Base-by-base conservation (phyloP, 2,329 filamentous ascomycete species). In the Hypomyces rosellus region DNA sequence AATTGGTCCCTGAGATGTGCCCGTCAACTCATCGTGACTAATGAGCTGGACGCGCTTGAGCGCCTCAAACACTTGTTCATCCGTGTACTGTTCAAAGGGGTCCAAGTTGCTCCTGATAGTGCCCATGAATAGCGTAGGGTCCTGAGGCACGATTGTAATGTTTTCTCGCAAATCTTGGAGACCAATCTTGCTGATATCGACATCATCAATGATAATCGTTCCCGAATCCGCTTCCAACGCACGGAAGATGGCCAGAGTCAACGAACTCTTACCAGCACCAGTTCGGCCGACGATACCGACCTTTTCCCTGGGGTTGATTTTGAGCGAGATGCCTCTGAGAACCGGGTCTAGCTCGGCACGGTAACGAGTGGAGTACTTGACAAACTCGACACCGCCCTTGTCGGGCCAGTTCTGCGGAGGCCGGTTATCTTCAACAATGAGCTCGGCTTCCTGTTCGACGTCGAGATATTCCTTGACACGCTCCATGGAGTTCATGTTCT, bases 401-500 rank as follows among this genome's bases (percentile, higher is more conserved):
- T 81, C 85, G 8, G 93, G 93, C 93, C 93, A 99, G 63, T 88
- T 84, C 4, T 77, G 69, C 0, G 86, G 77, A 6, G 93, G 93
- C 25, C 89, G 80, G 56, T 82, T 88, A 52, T 92, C 83, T 49
- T 89, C 83, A 38, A 95, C 80, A 38, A 95, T 74, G 1, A 88
- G 77, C 1, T 80, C 75, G 1, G 93, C 91, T 70, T 99, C 93
- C 66, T 96, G 92, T 60, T 97, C 92, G 1, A 99, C 88, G 41
- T 97, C 89, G 34, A 97, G 80, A 64, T 97, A 99, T 66, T 99
- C 93, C 73, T 96, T 95, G 64, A 99, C 86, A 63, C 93, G 88
- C 71, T 99, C 93, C 45, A 97, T 91, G 3, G 92, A 92, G 70
- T 99, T 99, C 93, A 99, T 97, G 70, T 96, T 97, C 69, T 99